Percentiles rank a stretch among this genome's conserved stretches.
These are phyloP conservation scores for Botryotinia calthae DNA, from an alignment of 2,329 filamentous ascomycete genomes.

Conservation along the genomic window DNA sequence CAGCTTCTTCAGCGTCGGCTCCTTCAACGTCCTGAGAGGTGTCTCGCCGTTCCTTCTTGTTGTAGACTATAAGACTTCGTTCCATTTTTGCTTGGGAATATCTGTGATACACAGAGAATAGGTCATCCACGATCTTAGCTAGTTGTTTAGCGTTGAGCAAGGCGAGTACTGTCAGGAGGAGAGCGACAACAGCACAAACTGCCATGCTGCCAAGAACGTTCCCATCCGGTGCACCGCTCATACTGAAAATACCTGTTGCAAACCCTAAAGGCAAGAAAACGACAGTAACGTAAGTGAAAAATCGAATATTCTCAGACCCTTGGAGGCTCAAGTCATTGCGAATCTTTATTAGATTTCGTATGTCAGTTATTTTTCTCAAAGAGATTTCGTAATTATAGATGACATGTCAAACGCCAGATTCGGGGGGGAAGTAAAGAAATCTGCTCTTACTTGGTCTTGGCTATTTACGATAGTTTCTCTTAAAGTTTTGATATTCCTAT, in stretches of 20 bases:
- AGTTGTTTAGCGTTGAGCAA: background rate
- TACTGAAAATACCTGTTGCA: background rate
- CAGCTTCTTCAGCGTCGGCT: background rate
- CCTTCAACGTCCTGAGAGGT: background rate
- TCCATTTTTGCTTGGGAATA: background rate
- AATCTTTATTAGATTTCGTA: background rate
- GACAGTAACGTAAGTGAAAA: constrained; percentile 1
- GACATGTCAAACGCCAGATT: background rate
- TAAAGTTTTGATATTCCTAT: background rate
- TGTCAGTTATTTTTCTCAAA: background rate
- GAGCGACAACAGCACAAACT: background rate
- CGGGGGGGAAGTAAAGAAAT: background rate
- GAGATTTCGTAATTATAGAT: background rate
- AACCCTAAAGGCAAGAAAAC: background rate
- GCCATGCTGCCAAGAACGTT: background rate
- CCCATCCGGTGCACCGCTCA: background rate
- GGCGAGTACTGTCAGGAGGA: background rate
- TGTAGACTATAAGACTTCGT: background rate
- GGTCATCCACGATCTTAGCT: background rate
- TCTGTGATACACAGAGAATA: background rate
- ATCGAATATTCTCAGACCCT: background rate
- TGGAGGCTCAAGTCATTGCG: background rate
- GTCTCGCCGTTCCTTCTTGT: background rate
- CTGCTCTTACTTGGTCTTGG: background rate
- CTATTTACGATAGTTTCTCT: background rate